Evolutionary conservation across 1,139 yeast species (phyloP).

Genomic region (Suhomyces choctaworum): DNA sequence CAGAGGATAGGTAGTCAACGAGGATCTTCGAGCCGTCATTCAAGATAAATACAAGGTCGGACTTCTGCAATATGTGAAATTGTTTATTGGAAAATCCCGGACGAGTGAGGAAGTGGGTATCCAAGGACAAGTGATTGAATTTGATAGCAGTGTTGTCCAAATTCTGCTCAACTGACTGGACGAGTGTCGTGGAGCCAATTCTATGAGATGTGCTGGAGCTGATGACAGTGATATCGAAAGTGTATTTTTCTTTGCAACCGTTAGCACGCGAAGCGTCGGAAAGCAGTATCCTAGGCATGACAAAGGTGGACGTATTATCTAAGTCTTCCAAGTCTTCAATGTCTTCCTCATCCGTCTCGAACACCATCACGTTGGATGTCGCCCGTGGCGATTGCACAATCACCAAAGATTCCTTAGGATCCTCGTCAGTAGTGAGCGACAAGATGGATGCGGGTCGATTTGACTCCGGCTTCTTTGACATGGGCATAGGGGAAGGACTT

Average conservation of each 20-base stretch:
- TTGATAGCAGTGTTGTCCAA: conserved; percentile 13
- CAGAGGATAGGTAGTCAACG: conserved; percentile 25
- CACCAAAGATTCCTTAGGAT: conserved; percentile 22
- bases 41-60: conserved; percentile 37
- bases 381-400: conserved; percentile 17
- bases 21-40: conserved; percentile 42
- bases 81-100: conserved; percentile 9
- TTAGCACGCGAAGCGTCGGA: conserved; percentile 2
- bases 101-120: background rate
- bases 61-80: conserved; percentile 16
- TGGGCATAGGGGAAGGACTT: conserved; percentile 3
- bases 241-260: conserved; percentile 11
- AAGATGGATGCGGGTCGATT: conserved; percentile 24
- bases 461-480: background rate
- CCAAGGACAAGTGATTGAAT: conserved; percentile 20
- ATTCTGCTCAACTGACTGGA: conserved; percentile 18
- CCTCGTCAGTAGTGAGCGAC: conserved; percentile 29
- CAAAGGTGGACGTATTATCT: conserved; percentile 26
- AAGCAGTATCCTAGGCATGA: conserved; percentile 39
- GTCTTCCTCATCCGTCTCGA: conserved; percentile 47
- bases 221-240: conserved; percentile 22
- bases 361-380: conserved; percentile 32
- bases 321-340: conserved; percentile 28
- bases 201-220: conserved; percentile 21
- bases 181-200: conserved; percentile 26